Evolutionary conservation across 2,329 filamentous ascomycete genomes (phyloP).

Genomic region (Sclerotiophoma versabilis): DNA sequence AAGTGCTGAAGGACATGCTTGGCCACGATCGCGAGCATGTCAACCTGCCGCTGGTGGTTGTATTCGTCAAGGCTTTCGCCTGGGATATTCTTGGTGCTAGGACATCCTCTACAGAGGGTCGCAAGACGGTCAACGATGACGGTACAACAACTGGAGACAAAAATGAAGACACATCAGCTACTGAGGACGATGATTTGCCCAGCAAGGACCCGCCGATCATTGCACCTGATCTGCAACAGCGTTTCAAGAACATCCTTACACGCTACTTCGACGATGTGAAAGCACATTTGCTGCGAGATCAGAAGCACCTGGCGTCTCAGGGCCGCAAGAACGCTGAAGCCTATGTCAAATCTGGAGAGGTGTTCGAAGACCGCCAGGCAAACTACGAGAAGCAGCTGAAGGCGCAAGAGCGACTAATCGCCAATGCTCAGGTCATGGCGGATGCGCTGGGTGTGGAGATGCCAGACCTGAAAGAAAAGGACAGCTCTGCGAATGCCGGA

Average conservation of each 20-base stretch:
- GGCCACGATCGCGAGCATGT: constrained; percentile 91
- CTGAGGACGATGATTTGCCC: constrained; percentile 59
- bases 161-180: constrained; percentile 58
- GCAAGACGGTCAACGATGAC: constrained; percentile 84
- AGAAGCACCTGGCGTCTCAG: constrained; percentile 85
- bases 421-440: constrained; percentile 89
- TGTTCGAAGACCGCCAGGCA: constrained; percentile 95
- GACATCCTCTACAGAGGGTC: constrained; percentile 73
- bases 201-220: constrained; percentile 76
- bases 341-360: constrained; percentile 97
- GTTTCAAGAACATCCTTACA: constrained; percentile 83
- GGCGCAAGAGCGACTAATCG: constrained; percentile 84
- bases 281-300: constrained; percentile 84
- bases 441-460: constrained; percentile 90
- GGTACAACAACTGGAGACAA: constrained; percentile 69
- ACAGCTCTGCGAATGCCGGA: constrained; percentile 68
- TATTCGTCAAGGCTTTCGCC: constrained; percentile 94
- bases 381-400: constrained; percentile 96
- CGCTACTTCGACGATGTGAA: constrained; percentile 96
- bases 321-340: constrained; percentile 95
- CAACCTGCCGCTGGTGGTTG: constrained; percentile 88
- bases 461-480: constrained; percentile 88
- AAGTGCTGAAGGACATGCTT: constrained; percentile 96
- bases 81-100: constrained; percentile 94
- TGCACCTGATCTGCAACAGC: constrained; percentile 77